Evolutionary conservation across 208 protist species (phyloP).

Genomic region (Crithidia acanthocephali): DNA sequence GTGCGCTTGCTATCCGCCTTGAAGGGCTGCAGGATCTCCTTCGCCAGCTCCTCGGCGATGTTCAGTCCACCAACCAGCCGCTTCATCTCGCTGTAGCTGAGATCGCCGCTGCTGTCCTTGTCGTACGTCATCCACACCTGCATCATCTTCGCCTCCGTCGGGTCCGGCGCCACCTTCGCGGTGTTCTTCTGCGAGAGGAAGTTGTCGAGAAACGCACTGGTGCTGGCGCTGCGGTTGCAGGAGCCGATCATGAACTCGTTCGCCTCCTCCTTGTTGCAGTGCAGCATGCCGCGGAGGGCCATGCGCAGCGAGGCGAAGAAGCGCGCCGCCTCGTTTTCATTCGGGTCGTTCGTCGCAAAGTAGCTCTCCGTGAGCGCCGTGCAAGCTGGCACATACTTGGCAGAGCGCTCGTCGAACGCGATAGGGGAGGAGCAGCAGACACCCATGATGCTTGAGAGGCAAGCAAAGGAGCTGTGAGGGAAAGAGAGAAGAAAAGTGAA

Average conservation of each 20-base stretch:
- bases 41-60: constrained; percentile 48
- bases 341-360: constrained; percentile 31
- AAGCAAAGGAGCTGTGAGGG: background rate
- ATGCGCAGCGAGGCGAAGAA: constrained; percentile 67
- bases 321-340: constrained; percentile 35
- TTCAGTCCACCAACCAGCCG: constrained; percentile 53
- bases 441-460: constrained; percentile 35
- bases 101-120: constrained; percentile 62
- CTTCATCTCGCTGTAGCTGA: constrained; percentile 48
- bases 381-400: constrained; percentile 42
- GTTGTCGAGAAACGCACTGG: constrained; percentile 34
- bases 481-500: background rate
- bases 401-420: constrained; percentile 25
- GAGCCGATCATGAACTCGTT: constrained; percentile 49
- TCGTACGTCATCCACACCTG: constrained; percentile 74
- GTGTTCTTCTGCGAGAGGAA: constrained; percentile 37
- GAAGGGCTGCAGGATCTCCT: constrained; percentile 40
- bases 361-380: constrained; percentile 51
- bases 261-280: constrained; percentile 47
- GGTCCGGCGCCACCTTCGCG: constrained; percentile 32
- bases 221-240: constrained; percentile 41
- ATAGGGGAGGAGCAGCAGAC: constrained; percentile 18
- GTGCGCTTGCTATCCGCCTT: constrained; percentile 24
- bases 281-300: constrained; percentile 45
- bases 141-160: constrained; percentile 68